These are phyloP conservation scores for Nakaseomyces uthaithaninus DNA, from an alignment of 1,139 yeast species.

Conservation along the genomic window DNA sequence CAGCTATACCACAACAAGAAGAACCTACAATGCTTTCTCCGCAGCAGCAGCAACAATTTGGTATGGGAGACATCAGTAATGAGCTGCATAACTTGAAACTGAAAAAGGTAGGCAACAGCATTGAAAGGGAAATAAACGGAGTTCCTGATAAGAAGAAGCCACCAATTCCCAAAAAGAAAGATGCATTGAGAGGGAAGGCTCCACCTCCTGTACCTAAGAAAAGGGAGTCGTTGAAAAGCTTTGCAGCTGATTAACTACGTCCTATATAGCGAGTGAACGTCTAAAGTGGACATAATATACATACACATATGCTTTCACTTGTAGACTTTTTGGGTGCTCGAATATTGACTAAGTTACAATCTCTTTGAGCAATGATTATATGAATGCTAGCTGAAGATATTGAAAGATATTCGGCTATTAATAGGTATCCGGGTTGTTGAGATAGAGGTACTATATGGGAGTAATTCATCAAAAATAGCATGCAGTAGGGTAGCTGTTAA, in stretches of 20 bases:
- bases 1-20: not conserved
- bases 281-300: too few species aligned
- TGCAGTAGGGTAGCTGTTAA: too few species aligned
- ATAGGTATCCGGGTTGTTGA: too few species aligned
- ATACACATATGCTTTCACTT: too few species aligned
- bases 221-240: slow-evolving; percentile 10
- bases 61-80: not conserved
- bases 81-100: slow-evolving; percentile 13
- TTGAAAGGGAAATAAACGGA: slow-evolving; percentile 10
- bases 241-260: not conserved
- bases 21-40: not conserved
- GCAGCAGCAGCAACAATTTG: slow-evolving; percentile 3
- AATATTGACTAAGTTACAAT: too few species aligned
- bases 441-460: too few species aligned
- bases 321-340: too few species aligned
- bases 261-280: not conserved
- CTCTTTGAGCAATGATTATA: too few species aligned
- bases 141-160: slow-evolving; percentile 15
- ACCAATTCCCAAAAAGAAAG: slow-evolving; percentile 12
- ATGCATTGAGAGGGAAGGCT: slow-evolving; percentile 4
- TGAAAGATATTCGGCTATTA: too few species aligned
- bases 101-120: slow-evolving; percentile 11
- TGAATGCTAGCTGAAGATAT: too few species aligned
- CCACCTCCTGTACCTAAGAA: slow-evolving; percentile 18
- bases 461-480: too few species aligned